Conservation (phyloP, 495 filamentous ascomycete species). For the Lophium mytilinum region DNA sequence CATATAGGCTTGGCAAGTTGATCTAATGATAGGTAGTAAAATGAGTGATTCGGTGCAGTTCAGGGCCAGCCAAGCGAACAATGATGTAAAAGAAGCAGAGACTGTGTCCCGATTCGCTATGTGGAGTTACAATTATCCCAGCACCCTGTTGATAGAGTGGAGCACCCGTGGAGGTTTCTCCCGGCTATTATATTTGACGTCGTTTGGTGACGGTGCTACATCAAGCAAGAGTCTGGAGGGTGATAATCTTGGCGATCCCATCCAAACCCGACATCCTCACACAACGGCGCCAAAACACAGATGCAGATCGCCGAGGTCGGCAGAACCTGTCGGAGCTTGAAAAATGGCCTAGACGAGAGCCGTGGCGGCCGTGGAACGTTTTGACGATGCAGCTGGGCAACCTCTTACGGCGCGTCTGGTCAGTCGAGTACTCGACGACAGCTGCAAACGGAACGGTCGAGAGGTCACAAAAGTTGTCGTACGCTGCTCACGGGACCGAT, state of each 20-base stretch:
- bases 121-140: too few relatives aligned
- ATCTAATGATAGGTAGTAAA: too few relatives aligned
- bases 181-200: too few relatives aligned
- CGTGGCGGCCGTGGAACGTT: constrained; percentile 11
- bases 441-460: background rate
- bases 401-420: constrained; percentile 4
- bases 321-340: background rate
- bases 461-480: constrained; percentile 3
- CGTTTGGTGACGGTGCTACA: too few relatives aligned
- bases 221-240: background rate
- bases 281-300: background rate
- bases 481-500: background rate
- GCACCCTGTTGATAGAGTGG: too few relatives aligned
- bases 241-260: background rate
- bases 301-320: background rate
- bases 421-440: constrained; percentile 4
- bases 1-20: too few relatives aligned
- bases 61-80: too few relatives aligned
- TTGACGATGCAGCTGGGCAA: background rate
- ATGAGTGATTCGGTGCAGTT: too few relatives aligned
- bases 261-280: background rate
- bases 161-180: too few relatives aligned
- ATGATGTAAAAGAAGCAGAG: too few relatives aligned
- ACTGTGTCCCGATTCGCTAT: too few relatives aligned
- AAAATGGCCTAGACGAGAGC: background rate